These are phyloP conservation scores for Podila minutissima DNA, from an alignment of 192 early-diverging fungal species.

Conservation along the genomic window DNA sequence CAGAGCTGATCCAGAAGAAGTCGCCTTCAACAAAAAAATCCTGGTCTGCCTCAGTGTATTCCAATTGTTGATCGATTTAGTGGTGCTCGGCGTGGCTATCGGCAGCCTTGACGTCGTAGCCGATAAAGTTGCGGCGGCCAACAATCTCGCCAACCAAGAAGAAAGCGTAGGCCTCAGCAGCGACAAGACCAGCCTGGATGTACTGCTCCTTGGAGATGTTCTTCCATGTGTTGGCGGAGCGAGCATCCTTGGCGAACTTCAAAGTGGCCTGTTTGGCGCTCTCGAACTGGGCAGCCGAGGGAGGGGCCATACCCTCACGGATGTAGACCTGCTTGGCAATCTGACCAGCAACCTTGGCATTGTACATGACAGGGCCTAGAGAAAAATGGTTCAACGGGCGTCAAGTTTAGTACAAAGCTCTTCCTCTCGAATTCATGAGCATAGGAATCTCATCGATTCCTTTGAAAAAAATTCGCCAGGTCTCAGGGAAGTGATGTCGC, in stretches of 20 bases:
- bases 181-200: conserved; percentile 53
- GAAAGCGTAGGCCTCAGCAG: conserved; percentile 58
- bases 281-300: conserved; percentile 50
- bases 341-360: conserved; percentile 58
- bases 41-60: too few relatives aligned
- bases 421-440: too few relatives aligned
- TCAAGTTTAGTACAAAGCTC: neutral
- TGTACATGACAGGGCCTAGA: conserved; percentile 45
- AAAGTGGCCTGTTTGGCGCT: conserved; percentile 48
- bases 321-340: conserved; percentile 65
- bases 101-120: conserved; percentile 57
- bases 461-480: too few relatives aligned
- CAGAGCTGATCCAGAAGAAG: neutral
- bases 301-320: conserved; percentile 62
- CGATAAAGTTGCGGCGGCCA: conserved; percentile 63
- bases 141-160: conserved; percentile 65
- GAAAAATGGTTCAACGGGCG: neutral
- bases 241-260: conserved; percentile 35
- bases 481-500: too few relatives aligned
- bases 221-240: conserved; percentile 32
- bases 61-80: neutral
- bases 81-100: conserved; percentile 5
- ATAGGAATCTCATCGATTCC: too few relatives aligned
- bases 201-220: conserved; percentile 41
- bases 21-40: neutral